Conservation (phyloP, 2,329 filamentous ascomycete genomes). For the Arthroderma sp. region DNA sequence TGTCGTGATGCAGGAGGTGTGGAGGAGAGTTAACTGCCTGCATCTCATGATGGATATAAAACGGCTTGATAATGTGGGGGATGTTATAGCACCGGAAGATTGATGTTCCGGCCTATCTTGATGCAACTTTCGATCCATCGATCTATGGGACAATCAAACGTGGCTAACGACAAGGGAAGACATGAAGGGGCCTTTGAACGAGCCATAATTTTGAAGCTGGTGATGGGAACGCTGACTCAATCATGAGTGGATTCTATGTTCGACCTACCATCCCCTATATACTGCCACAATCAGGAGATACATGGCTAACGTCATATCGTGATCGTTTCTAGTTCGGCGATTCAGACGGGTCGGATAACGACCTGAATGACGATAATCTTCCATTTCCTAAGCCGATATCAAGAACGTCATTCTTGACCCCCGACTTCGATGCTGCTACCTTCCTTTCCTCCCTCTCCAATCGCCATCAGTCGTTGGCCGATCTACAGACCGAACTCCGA, state of each 20-base stretch:
- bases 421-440: slow-evolving; percentile 62
- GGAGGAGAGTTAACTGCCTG: neutral
- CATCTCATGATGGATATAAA: too few species aligned
- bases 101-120: neutral
- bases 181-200: slow-evolving; percentile 1
- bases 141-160: too few species aligned
- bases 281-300: neutral
- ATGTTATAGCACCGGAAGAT: neutral
- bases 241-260: slow-evolving; percentile 15
- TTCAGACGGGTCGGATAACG: slow-evolving; percentile 36
- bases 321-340: slow-evolving; percentile 34
- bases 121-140: too few species aligned
- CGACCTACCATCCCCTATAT: neutral
- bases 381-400: slow-evolving; percentile 81
- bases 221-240: neutral
- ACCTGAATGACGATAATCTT: slow-evolving; percentile 47
- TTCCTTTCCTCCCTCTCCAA: slow-evolving; percentile 77
- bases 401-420: slow-evolving; percentile 66
- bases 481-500: slow-evolving; percentile 75
- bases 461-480: slow-evolving; percentile 90
- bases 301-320: slow-evolving; percentile 1
- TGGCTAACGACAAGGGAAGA: neutral
- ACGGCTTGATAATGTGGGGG: neutral
- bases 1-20: neutral
- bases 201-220: neutral